Conservation (phyloP, 306 rosid genomes). For the Sindora glabra region DNA sequence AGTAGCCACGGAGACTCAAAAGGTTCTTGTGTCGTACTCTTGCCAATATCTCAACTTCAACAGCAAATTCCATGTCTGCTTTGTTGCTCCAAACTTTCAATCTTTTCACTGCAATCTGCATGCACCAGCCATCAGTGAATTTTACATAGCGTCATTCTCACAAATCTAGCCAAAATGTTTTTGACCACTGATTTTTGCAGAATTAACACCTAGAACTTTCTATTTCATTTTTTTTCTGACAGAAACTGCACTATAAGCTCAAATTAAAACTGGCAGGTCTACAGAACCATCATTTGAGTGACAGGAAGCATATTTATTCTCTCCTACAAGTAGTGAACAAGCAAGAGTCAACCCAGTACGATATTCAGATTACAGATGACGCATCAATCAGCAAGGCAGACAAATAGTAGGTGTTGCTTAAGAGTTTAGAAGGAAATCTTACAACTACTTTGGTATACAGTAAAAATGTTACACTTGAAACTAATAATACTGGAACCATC, state of each 20-base stretch:
- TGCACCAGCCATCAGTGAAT: not conserved
- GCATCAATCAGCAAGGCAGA: too few relatives aligned
- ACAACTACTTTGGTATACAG: too few relatives aligned
- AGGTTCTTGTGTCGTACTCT: constrained; percentile 96
- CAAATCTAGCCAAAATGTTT: not conserved
- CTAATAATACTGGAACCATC: too few relatives aligned
- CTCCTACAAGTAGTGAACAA: not conserved
- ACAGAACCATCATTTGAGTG: not conserved
- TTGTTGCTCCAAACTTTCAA: constrained; percentile 92
- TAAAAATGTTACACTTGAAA: too few relatives aligned
- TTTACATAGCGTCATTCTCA: not conserved
- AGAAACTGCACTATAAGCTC: not conserved
- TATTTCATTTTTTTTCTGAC: not conserved
- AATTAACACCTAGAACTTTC: not conserved
- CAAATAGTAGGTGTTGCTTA: too few relatives aligned
- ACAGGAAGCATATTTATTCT: not conserved
- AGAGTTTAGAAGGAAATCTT: not conserved
- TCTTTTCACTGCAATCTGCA: constrained; percentile 92
- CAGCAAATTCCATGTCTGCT: constrained; percentile 91
- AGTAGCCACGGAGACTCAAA: constrained; percentile 88
- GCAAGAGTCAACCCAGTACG: not conserved
- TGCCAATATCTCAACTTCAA: constrained; percentile 91
- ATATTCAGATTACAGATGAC: not conserved
- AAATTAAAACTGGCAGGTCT: not conserved
- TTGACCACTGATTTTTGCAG: not conserved